Evolutionary conservation across 345 rosid species (phyloP).

Genomic region (Atalantia buxifolia): DNA sequence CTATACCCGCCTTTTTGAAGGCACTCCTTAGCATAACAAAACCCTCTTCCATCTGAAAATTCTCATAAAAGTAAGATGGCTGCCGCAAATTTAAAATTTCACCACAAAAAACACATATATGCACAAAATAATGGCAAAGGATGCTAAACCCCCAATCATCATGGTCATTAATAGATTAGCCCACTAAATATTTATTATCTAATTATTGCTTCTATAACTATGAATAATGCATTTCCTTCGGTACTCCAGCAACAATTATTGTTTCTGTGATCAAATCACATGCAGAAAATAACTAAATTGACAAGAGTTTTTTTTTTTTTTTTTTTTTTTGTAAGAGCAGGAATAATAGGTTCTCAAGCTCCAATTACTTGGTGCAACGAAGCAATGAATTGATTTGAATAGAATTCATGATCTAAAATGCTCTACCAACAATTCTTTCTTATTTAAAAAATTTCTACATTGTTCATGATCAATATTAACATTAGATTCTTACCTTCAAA

Average conservation of each 20-base stretch:
- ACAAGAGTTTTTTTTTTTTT: background rate
- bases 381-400: background rate
- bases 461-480: background rate
- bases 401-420: background rate
- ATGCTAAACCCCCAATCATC: background rate
- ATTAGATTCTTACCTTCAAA: background rate
- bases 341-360: background rate
- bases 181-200: background rate
- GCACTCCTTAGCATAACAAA: slow-evolving; percentile 49
- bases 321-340: too few species aligned
- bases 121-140: background rate
- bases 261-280: background rate
- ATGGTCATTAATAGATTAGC: background rate
- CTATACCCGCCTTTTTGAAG: slow-evolving; percentile 43
- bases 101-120: background rate
- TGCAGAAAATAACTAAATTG: background rate
- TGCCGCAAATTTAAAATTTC: background rate
- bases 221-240: background rate
- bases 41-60: slow-evolving; percentile 72
- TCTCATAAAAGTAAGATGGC: background rate
- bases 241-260: background rate
- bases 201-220: background rate
- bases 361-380: background rate
- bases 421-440: background rate
- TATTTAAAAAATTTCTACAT: background rate